Conservation (phyloP, 192 early-diverging fungal genomes). For the Podila epicladia region DNA sequence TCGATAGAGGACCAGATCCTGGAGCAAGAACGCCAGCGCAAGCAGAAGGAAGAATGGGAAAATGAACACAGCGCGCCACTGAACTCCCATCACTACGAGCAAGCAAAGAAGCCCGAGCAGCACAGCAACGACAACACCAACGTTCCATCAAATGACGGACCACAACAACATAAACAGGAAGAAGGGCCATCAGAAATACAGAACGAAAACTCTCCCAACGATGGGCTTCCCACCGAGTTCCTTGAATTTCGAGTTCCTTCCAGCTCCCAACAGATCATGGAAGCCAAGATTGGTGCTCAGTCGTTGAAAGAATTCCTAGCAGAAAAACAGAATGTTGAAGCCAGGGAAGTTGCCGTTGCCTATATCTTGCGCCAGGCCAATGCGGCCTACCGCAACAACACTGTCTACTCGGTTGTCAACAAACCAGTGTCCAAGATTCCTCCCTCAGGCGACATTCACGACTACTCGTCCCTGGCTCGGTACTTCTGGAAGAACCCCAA, state of each 20-base stretch:
- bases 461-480: conserved; percentile 65
- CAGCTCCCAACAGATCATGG: conserved; percentile 12
- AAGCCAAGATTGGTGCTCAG: conserved; percentile 16
- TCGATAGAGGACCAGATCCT: neutral
- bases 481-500: conserved; percentile 65
- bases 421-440: conserved; percentile 52
- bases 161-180: neutral
- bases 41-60: neutral
- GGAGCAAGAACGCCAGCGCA: conserved; percentile 1
- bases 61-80: neutral
- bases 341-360: conserved; percentile 11
- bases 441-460: conserved; percentile 61
- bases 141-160: neutral
- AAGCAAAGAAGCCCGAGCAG: neutral
- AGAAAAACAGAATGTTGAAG: neutral
- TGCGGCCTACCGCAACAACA: conserved; percentile 44
- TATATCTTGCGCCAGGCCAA: conserved; percentile 43
- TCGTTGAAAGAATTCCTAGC: conserved; percentile 13
- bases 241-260: conserved; percentile 17
- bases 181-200: neutral
- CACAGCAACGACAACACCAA: neutral
- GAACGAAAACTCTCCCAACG: conserved; percentile 3
- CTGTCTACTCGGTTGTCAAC: conserved; percentile 60
- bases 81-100: neutral
- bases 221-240: conserved; percentile 26